phyloP scores from a whole-genome alignment of 2,329 filamentous ascomycete genomes.

The Fusarium coffeatum region DNA sequence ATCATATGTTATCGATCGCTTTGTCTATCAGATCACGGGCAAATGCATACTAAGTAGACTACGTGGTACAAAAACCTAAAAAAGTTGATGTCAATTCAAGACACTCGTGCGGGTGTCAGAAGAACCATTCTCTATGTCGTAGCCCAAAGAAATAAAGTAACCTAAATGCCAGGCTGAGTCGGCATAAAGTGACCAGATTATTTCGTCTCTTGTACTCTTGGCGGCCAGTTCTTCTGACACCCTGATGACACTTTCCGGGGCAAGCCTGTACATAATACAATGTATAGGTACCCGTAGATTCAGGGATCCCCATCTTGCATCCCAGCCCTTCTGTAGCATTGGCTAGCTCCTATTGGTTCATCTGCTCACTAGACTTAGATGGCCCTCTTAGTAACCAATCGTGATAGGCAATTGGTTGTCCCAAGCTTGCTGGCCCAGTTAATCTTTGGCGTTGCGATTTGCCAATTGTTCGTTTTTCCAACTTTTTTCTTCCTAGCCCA shows the following conservation, averaged over 20 bases:
- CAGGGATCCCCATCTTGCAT: conserved; percentile 29
- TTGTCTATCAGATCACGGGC: not conserved
- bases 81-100: conserved; percentile 11
- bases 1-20: not conserved
- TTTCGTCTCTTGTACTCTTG: not conserved
- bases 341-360: conserved; percentile 16
- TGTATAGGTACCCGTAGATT: not conserved
- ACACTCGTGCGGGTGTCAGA: not conserved
- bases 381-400: conserved; percentile 18
- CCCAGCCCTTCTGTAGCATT: conserved; percentile 1
- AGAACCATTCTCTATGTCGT: too few relatives aligned
- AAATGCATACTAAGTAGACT: too few relatives aligned
- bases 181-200: too few relatives aligned
- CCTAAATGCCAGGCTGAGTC: too few relatives aligned
- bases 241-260: conserved; percentile 13
- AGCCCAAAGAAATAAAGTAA: too few relatives aligned
- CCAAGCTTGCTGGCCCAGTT: conserved; percentile 4
- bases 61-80: not conserved
- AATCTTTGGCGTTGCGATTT: conserved; percentile 10
- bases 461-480: conserved; percentile 24
- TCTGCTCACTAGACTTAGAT: not conserved
- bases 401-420: conserved; percentile 10
- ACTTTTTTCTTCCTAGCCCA: conserved; percentile 9
- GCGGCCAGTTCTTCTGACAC: not conserved
- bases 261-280: not conserved